A percentile compares a stretch with the other conserved stretches of the same genome.
phyloP scores from a whole-genome alignment of 2,329 filamentous ascomycete genomes.

The Parastagonospora avenae region DNA sequence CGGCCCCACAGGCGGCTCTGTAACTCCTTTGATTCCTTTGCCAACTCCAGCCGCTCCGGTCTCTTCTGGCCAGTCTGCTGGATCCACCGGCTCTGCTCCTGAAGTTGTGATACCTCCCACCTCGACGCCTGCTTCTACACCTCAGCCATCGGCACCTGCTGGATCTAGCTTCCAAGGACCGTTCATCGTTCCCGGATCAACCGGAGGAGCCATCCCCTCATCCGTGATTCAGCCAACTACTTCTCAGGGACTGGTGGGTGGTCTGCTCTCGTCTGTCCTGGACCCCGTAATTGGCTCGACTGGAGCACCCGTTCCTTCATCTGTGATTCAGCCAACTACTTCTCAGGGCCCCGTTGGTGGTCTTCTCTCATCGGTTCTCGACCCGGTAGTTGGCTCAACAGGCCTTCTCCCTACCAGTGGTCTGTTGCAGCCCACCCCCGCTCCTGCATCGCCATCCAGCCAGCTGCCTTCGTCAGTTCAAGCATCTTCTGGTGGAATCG shows the following conservation, averaged over 20 bases:
- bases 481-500: conserved; percentile 32
- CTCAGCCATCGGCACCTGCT: conserved; percentile 9
- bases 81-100: conserved; percentile 21
- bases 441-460: conserved; percentile 4
- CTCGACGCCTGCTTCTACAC: conserved; percentile 9
- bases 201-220: conserved; percentile 16
- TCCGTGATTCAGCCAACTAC: conserved; percentile 16
- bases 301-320: no score
- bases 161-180: conserved; percentile 28
- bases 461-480: conserved; percentile 6
- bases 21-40: conserved; percentile 26
- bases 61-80: conserved; percentile 11
- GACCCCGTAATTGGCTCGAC: no score
- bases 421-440: conserved; percentile 28
- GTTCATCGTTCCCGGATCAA: conserved; percentile 31
- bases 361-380: conserved; percentile 20
- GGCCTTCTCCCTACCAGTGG: conserved; percentile 26
- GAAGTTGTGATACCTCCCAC: conserved; percentile 23
- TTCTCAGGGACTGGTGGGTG: background rate
- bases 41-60: conserved; percentile 5
- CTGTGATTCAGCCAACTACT: background rate
- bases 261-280: background rate
- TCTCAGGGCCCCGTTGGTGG: conserved; percentile 1
- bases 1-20: conserved; percentile 27
- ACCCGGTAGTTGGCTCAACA: conserved; percentile 21